These are phyloP conservation scores for Arthroderma uncinatum DNA, from an alignment of 2,329 filamentous ascomycete genomes.

Conservation along the genomic window DNA sequence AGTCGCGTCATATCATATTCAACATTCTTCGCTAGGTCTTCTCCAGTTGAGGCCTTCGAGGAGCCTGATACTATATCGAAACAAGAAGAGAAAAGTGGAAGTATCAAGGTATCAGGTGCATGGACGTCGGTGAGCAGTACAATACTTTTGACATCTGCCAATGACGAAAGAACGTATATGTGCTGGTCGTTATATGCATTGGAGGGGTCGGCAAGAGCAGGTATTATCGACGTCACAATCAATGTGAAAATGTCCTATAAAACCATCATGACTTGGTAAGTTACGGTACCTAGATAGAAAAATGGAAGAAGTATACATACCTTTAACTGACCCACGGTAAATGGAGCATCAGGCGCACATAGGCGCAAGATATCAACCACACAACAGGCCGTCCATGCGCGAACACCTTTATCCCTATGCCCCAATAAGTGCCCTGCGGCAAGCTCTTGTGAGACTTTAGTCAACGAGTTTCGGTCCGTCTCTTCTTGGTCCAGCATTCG, in stretches of 20 bases:
- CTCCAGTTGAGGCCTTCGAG: slow-evolving; percentile 61
- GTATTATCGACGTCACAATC: slow-evolving; percentile 72
- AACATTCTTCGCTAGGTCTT: slow-evolving; percentile 82
- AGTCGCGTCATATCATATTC: slow-evolving; percentile 85
- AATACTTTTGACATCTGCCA: slow-evolving; percentile 89
- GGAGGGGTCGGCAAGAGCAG: slow-evolving; percentile 71
- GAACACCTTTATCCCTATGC: slow-evolving; percentile 89
- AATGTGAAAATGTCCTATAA: slow-evolving; percentile 80
- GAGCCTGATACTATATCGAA: slow-evolving; percentile 84
- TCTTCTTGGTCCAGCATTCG: slow-evolving; percentile 78
- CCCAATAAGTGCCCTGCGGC: slow-evolving; percentile 68
- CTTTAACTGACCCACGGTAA: slow-evolving; percentile 81
- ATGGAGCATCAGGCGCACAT: slow-evolving; percentile 89
- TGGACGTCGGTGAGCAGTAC: slow-evolving; percentile 81
- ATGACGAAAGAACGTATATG: slow-evolving; percentile 76
- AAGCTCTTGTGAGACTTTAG: slow-evolving; percentile 72
- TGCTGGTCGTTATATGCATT: slow-evolving; percentile 90
- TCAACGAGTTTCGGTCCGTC: slow-evolving; percentile 70
- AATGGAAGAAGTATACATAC: slow-evolving; percentile 37
- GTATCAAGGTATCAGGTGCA: slow-evolving; percentile 64
- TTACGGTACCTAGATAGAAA: not conserved
- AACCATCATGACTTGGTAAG: not conserved
- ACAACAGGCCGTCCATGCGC: slow-evolving; percentile 78
- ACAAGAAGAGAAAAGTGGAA: slow-evolving; percentile 72
- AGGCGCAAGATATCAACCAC: slow-evolving; percentile 86